Evolutionary conservation across 2,329 filamentous ascomycete species (phyloP).

Genomic region (Penicillium hesseltinei): DNA sequence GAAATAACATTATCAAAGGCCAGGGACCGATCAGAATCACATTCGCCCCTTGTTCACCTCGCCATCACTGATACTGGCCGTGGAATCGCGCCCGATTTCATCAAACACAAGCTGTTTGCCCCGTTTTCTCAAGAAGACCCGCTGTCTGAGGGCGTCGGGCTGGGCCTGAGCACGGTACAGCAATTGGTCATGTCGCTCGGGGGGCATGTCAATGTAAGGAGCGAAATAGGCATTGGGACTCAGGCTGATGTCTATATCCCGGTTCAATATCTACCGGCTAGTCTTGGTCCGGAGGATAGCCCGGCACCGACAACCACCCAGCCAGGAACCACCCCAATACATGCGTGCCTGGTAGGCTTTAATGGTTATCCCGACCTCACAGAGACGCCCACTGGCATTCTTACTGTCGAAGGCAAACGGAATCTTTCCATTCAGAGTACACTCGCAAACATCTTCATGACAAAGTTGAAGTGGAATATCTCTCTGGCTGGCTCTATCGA

Average conservation of each 20-base stretch:
- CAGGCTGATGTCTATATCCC: conserved; percentile 30
- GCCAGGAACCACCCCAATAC: neutral
- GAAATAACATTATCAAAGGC: conserved; percentile 28
- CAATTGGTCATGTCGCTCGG: conserved; percentile 55
- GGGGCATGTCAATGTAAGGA: conserved; percentile 55
- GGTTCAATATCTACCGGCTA: conserved; percentile 9
- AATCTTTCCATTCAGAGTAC: conserved; percentile 30
- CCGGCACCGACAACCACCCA: neutral
- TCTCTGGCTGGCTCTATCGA: conserved; percentile 26
- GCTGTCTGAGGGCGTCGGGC: conserved; percentile 57
- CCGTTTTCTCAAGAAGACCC: conserved; percentile 62
- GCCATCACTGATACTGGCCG: conserved; percentile 61
- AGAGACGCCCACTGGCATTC: conserved; percentile 21
- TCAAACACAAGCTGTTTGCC: conserved; percentile 48
- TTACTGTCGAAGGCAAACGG: conserved; percentile 29
- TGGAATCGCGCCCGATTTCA: conserved; percentile 61
- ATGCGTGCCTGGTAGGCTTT: conserved; percentile 30
- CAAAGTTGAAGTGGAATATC: conserved; percentile 26
- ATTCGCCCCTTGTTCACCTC: conserved; percentile 29
- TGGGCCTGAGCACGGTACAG: conserved; percentile 62
- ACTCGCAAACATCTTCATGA: conserved; percentile 27
- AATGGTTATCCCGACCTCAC: conserved; percentile 25
- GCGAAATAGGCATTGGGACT: conserved; percentile 25
- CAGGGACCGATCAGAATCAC: conserved; percentile 10
- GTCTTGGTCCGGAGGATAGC: neutral